Base-by-base conservation (phyloP, 2,329 filamentous ascomycete species). In the Colletotrichum melonis region DNA sequence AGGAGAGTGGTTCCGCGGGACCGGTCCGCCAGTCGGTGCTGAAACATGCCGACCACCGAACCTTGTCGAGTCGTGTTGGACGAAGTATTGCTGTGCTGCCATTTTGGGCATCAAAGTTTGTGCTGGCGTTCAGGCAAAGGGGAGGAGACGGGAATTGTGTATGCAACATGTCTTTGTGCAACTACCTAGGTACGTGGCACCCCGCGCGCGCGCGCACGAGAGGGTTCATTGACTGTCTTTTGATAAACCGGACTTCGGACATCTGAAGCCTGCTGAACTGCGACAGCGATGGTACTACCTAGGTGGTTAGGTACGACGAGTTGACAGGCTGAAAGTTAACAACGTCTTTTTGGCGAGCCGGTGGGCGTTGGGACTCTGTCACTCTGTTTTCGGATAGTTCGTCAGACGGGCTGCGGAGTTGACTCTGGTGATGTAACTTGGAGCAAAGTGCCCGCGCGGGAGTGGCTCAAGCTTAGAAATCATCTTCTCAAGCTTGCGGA, bases 381-480 rank as follows among this genome's bases (percentile, higher is more conserved):
- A 49, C 42, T 49, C 42, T 49, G 19, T 4, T n/a, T 42, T 16
- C 38, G 38, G 14, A 42, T 16, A 42, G 38, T 42, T 16, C 14
- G 38, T 16, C 3, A 49, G 19, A 4, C 19, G 19, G 16, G 16
- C 42, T 49, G 42, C 42, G 42, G 42, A 49, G 42, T n/a, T 49
- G 19, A n/a, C 19, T 49, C 19, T 19, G 42, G 42, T 19, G 16
- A 49, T n/a, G 16, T 49, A 49, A 19, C 42, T 49, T 49, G 19
- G 67, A 32, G 62, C 54, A 59, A 42, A 66, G 22, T 66, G 38
- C 54, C 67, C 67, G 64, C 69, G 69, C 69, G 69, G 59, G 69
- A 63, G 42, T 72, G 65, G 59, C 54, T 63, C 24, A 63, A 69
- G 70, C 67, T 73, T 73, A 62, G 66, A 65, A 73, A 73, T 73